Evolutionary conservation across 345 rosid species (phyloP).

Genomic region (Trapa bicornis): DNA sequence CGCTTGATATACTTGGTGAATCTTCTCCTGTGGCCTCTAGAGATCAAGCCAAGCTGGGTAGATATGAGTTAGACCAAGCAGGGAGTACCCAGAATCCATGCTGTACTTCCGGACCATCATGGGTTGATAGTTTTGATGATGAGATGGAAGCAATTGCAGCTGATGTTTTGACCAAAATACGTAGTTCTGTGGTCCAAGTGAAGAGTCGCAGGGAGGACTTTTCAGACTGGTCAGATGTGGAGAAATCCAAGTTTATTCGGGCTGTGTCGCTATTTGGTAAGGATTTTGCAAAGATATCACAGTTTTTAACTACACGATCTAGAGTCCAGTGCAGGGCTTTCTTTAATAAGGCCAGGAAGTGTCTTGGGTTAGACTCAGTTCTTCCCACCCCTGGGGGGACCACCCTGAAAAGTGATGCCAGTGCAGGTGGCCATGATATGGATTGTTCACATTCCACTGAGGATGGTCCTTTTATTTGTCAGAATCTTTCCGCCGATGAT

Average conservation of each 20-base stretch:
- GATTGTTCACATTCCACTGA: constrained; percentile 49
- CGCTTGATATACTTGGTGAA: constrained; percentile 59
- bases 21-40: constrained; percentile 47
- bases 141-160: constrained; percentile 68
- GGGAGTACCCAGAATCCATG: constrained; percentile 33
- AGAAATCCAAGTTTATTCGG: constrained; percentile 60
- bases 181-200: constrained; percentile 66
- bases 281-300: constrained; percentile 66
- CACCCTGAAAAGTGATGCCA: constrained; percentile 17
- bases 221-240: constrained; percentile 86
- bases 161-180: constrained; percentile 64
- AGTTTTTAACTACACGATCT: constrained; percentile 51
- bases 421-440: constrained; percentile 51
- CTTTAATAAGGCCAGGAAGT: constrained; percentile 85
- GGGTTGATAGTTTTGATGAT: constrained; percentile 27
- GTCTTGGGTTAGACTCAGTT: constrained; percentile 69
- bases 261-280: constrained; percentile 74
- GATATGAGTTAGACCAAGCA: constrained; percentile 20
- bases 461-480: constrained; percentile 33
- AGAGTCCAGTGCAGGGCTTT: constrained; percentile 81
- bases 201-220: constrained; percentile 80
- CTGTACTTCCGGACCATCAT: constrained; percentile 29
- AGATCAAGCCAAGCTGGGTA: constrained; percentile 36
- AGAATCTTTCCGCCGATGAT: constrained; percentile 29
- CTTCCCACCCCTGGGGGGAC: constrained; percentile 16